Base-by-base conservation (phyloP, 2,329 filamentous ascomycete genomes). In the Colletotrichum sidae region DNA sequence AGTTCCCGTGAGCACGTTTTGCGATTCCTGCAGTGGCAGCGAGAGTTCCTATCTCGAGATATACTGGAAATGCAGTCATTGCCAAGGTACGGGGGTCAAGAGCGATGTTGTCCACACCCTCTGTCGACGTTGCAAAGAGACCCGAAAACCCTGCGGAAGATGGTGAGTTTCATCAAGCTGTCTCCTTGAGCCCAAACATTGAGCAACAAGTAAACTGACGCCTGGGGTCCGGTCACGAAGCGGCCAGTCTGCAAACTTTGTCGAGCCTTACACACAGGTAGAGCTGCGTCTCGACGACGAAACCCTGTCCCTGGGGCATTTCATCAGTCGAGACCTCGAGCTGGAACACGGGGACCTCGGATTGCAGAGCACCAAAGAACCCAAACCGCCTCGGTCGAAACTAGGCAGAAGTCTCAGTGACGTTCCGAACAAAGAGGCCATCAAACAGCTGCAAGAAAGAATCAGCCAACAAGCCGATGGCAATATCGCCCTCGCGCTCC, bases 181-280 rank as follows among this genome's bases (percentile, higher is more conserved):
- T 25, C 4, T 25, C 25, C 25, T 4, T 25, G 25, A 25, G 25
- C 25, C 25, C 25, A 4, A 25, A 25, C 25, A 4, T 25, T 25
- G 25, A 25, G 25, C 25, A 25, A 25, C 25, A 25, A 5, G 25
- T 25, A 5, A 5, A 25, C 25, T 25, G 25, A 25, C 25, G 25
- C 25, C 25, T 25, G 25, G 25, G 25, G 25, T 25, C 25, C 1
- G 25, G 1, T 25, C 25, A 25, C 25, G 25, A 25, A 25, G 25
- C 25, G 25, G 25, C 25, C 25, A 49, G 4, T 15, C 47, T 6
- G 49, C n/a, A 7, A 44, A 15, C 17, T 64, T 64, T 49, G 25
- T 59, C 55, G 55, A 64, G 38, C 60, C 60, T 9, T 58, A 39
- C 34, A 34, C 46, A 6, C 47, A 60, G 7, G 38, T 64, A 2